Conservation (phyloP, 495 filamentous ascomycete species). For the Neurospora africana region DNA sequence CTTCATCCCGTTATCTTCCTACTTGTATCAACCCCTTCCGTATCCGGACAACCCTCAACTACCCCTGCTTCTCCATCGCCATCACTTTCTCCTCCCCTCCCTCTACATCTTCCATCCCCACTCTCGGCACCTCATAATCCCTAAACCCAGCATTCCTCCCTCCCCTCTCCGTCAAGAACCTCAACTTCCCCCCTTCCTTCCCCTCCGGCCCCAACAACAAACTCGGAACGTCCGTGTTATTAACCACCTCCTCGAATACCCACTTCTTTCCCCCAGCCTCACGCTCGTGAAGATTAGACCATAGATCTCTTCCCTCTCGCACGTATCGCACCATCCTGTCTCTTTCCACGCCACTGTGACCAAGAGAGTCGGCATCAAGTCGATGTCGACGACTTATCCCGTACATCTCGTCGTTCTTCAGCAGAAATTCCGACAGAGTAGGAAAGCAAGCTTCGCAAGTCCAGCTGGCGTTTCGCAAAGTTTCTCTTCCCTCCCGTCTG, state of each 20-base stretch:
- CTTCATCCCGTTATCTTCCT: not conserved
- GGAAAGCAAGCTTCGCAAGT: constrained; percentile 46
- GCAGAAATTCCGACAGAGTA: constrained; percentile 38
- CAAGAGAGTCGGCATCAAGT: not conserved
- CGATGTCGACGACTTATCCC: constrained; percentile 34
- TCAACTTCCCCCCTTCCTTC: constrained; percentile 20
- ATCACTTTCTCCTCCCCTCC: not conserved
- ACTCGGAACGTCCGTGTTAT: constrained; percentile 33
- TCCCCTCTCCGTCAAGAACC: constrained; percentile 29
- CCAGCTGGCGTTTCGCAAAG: constrained; percentile 38
- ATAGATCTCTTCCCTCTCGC: constrained; percentile 39
- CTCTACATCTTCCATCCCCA: not conserved
- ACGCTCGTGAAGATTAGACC: constrained; percentile 18
- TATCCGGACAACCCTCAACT: too few species aligned
- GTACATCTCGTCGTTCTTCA: constrained; percentile 43
- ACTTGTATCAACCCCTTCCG: too few species aligned
- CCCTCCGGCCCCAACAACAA: constrained; percentile 18
- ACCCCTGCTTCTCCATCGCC: not conserved
- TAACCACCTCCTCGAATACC: constrained; percentile 35
- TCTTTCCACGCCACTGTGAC: constrained; percentile 27
- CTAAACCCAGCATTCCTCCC: constrained; percentile 29
- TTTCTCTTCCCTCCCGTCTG: constrained; percentile 26
- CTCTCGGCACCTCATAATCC: constrained; percentile 17
- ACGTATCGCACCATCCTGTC: constrained; percentile 36
- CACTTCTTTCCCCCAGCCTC: constrained; percentile 20